These are phyloP conservation scores for Diaporthe nobilis DNA, from an alignment of 2,329 filamentous ascomycete species.

Conservation along the genomic window DNA sequence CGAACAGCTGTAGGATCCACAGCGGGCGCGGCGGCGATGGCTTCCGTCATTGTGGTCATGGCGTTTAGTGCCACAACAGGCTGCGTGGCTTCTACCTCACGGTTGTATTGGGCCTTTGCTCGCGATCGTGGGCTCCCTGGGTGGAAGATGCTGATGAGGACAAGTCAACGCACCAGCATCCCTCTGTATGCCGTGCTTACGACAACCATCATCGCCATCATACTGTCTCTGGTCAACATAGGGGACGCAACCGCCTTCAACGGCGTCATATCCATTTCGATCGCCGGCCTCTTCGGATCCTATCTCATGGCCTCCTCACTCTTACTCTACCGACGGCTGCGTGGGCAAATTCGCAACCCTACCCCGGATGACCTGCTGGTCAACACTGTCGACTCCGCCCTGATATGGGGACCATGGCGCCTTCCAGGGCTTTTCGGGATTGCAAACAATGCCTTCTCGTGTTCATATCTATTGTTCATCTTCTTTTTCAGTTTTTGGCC, in stretches of 20 bases:
- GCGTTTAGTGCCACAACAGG: conserved; percentile 44
- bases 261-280: conserved; percentile 58
- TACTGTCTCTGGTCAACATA: conserved; percentile 48
- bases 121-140: conserved; percentile 46
- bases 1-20: conserved; percentile 44
- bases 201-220: conserved; percentile 44
- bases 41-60: conserved; percentile 44
- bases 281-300: conserved; percentile 59
- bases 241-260: conserved; percentile 56
- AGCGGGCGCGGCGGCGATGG: conserved; percentile 43
- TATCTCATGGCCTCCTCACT: conserved; percentile 57
- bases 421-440: conserved; percentile 65
- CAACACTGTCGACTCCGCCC: conserved; percentile 19
- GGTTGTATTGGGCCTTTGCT: conserved; percentile 49
- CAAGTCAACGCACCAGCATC: conserved; percentile 36
- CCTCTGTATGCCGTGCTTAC: conserved; percentile 44
- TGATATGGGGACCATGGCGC: conserved; percentile 68
- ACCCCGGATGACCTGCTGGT: conserved; percentile 1
- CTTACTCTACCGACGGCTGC: conserved; percentile 56
- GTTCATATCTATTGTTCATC: conserved; percentile 66
- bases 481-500: conserved; percentile 71
- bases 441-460: conserved; percentile 68
- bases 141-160: conserved; percentile 25
- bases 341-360: not conserved
- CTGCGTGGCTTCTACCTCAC: conserved; percentile 44